Evolutionary conservation across 2,329 filamentous ascomycete genomes (phyloP), one percentile per base, ranked within the genome.

Genomic region (Arthrinium puccinioides): DNA sequence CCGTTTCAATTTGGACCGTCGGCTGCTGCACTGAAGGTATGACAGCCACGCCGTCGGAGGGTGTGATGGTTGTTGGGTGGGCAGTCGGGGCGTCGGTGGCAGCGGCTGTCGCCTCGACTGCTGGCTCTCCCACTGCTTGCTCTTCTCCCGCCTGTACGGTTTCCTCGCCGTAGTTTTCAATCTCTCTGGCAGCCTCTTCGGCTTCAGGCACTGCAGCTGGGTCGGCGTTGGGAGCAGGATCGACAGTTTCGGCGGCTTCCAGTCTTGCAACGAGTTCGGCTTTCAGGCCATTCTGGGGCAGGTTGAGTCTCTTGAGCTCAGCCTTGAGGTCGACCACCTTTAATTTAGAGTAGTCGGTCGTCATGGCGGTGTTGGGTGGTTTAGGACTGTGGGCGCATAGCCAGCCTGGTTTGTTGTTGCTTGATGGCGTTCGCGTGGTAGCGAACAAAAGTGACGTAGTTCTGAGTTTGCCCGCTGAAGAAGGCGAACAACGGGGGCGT

Each of bases 311-410:
- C 61, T 85, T 87, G 28, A 89, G 70, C 65, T 88, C 83, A 16
- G 76, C 76, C 60, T 82, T 84, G 41, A 90, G 72, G 52, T 88
- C 82, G 23, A 79, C 69, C 44, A 90, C 85, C 62, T 85, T 89
- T 52, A 81, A 71, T 59, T 65, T 72, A 43, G 59, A 62, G 65
- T 70, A 77, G 48, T 75, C 71, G 36, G 62, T 60, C 32, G 61
- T 53, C 68, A 71, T 74, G 44, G 42, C 61, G 39, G 20, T 16
- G n/a, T 21, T 16, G 18, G 11, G 48, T 31, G 29, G 32, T 21
- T 28, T 20, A 39, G 27, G 26, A 28, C 28, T 37, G 37, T 27
- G 29, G 37, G 37, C 30, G 37, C 37, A 20, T 36, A n/a, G n/a
- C n/a, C n/a, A n/a, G n/a, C n/a, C n/a, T n/a, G n/a, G n/a, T n/a